Percentiles rank a stretch among this genome's conserved stretches.
These are phyloP conservation scores for Davidsoniella eucalypti DNA, from an alignment of 2,329 filamentous ascomycete genomes.

Conservation along the genomic window DNA sequence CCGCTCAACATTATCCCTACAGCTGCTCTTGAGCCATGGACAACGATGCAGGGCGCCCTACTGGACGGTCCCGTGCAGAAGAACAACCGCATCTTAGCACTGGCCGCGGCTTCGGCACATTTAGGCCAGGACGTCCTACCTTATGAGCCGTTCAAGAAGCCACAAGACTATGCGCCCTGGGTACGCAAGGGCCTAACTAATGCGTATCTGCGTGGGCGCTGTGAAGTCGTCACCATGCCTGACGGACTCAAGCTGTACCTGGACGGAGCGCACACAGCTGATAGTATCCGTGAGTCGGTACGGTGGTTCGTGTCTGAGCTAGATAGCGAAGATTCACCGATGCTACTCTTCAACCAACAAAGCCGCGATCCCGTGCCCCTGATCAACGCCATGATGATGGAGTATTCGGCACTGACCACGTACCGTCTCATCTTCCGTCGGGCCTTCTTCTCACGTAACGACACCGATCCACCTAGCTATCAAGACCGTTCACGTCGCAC, in stretches of 20 bases:
- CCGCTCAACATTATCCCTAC: constrained; percentile 27
- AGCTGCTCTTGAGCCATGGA: constrained; percentile 24
- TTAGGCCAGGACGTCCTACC: constrained; percentile 21
- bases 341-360: constrained; percentile 86
- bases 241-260: constrained; percentile 55
- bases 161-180: constrained; percentile 17
- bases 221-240: constrained; percentile 42
- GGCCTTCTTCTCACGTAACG: constrained; percentile 71
- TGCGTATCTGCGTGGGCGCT: constrained; percentile 59
- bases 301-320: constrained; percentile 53
- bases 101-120: constrained; percentile 40
- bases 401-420: constrained; percentile 27
- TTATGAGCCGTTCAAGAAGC: constrained; percentile 1
- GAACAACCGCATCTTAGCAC: constrained; percentile 41
- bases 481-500: constrained; percentile 23
- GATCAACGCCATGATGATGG: constrained; percentile 43
- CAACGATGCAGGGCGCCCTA: constrained; percentile 23
- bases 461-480: constrained; percentile 16
- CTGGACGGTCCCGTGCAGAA: constrained; percentile 38
- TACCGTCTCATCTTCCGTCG: constrained; percentile 41
- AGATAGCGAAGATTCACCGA: constrained; percentile 19
- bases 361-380: constrained; percentile 58
- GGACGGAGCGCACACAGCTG: constrained; percentile 75
- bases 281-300: constrained; percentile 62
- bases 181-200: constrained; percentile 49